Base-by-base conservation (phyloP, 805 yeast genomes). In the Gaillardinia entomophila region DNA sequence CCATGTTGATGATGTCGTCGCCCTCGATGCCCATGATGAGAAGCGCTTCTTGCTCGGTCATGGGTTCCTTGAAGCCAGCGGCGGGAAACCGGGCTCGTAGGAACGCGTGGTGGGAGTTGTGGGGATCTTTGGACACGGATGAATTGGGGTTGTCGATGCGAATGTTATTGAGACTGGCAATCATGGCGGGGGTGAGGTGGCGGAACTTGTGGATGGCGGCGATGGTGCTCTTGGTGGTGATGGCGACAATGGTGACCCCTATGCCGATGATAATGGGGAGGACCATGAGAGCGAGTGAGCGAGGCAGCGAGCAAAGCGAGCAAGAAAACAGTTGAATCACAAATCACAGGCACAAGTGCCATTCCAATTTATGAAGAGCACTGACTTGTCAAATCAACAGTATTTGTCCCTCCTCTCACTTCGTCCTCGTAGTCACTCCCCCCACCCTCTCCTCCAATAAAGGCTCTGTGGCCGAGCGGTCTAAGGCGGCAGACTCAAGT, bases 1-100 rank as follows among this genome's bases (percentile, higher is more conserved):
- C 48, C 18, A 62, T 40, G 12, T 31, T 18, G 16, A 48, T 24
- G 26, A 66, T 66, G 23, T 63, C 69, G 27, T 51, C 53, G 6
- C 65, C 68, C 33, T 62, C 62, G 5, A 66, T 64, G 1, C 72
- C 72, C 43, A 66, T 37, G 2, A 64, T 48, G 20, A 53, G 40
- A 8, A 66, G 47, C 5, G 72, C 72, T 38, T 66, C 72, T 32
- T 56, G 56, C 36, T 66, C 72, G 1, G 70, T 62, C 70, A 66
- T 65, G 24, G 55, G 57, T 16, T 44, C 46, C 12, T 40, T 43
- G 30, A 66, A 66, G 2, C 66, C 65, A 8, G 47, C 34, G 27
- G 41, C 42, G 11, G 51, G 43, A 31, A 46, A 53, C 5, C 46
- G 40, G 4, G 42, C 32, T 13, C 41, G 40, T 16, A 52, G 37